phyloP scores from a whole-genome alignment of 2,329 filamentous ascomycete genomes.

The Fusarium mexicanum region DNA sequence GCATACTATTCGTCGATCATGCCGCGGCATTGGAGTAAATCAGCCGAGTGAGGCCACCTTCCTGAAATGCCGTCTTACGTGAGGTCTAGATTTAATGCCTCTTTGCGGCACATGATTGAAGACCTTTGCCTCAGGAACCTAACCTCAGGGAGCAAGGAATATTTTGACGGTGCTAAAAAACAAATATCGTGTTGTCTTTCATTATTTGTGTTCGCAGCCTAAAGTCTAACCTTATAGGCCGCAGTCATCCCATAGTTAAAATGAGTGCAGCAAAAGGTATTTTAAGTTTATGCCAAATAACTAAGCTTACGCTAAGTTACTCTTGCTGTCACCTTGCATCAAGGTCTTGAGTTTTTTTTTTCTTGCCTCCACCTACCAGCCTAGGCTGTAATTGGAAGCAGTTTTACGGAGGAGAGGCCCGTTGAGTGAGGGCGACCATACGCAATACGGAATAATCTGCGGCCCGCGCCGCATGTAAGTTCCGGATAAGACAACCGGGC shows the following conservation, averaged over 20 bases:
- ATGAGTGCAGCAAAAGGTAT: too few species aligned
- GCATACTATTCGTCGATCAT: neutral
- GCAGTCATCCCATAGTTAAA: too few species aligned
- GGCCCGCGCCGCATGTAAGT: neutral
- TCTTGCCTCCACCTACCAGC: too few species aligned
- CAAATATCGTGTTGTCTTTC: too few species aligned
- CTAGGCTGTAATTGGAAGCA: neutral
- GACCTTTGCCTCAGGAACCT: neutral
- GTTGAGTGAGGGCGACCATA: neutral
- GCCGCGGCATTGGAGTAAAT: neutral
- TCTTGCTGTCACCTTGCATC: too few species aligned
- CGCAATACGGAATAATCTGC: neutral
- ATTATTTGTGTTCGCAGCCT: too few species aligned
- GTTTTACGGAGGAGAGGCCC: neutral
- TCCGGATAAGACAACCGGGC: neutral
- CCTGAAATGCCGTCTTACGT: conserved; percentile 7
- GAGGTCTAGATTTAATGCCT: neutral
- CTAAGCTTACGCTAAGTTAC: too few species aligned
- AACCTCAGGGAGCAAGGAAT: accelerated
- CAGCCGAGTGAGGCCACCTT: neutral
- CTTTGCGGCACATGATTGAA: neutral
- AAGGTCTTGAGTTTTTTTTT: too few species aligned
- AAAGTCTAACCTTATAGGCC: too few species aligned
- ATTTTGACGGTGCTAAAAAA: too few species aligned
- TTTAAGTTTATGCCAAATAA: too few species aligned